Base-by-base conservation (phyloP, 129 eudicot genomes). In the Solidago caesia region DNA sequence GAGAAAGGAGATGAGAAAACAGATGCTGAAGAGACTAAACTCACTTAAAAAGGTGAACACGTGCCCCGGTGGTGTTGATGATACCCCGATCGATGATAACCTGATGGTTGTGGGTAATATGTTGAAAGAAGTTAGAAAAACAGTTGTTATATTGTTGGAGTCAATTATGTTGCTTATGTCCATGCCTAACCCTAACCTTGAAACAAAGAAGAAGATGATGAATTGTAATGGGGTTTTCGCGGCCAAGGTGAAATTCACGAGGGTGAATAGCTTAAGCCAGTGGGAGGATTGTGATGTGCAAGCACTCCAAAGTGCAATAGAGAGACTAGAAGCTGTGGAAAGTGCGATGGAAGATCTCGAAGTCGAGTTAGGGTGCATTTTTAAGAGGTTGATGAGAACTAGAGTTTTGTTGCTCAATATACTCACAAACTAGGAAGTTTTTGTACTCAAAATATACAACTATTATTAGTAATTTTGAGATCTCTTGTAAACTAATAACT, bases 391-490 rank as follows among this genome's bases (percentile, higher is more conserved):
- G 81, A 89, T 92, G 74, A 80, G 80, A 72, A 92, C 98, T 43
- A 90, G 98, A 62, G 98, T 91, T 63, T 89, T 91, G 63, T 92
- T 92, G 72, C 91, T 92, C 25, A 92, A 92, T 52, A 87, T 92
- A 67, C 83, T 89, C 56, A 92, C 93, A 59, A 72, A 66, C 70
- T 87, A 85, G 68, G 51, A 27, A 63, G 52, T 41, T 74, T 41
- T 21, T 21, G 52, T 71, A 66, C 77, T 62, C 46, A 64, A 51
- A 25, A n/a, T 70, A 2, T 46, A 41, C 43, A 29, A 64, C 64
- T 41, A 77, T 45, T 29, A 33, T 59, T 68, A 33, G 79, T 47
- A 11, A 4, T 55, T 1, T 39, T 61, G 49, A 52, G 3, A 53
- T 64, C 44, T 16, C 33, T 49, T 63, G 25, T 27, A 45, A 60